Conservation (phyloP, 176 grass and related monocot species). For the Paspalum notatum region DNA sequence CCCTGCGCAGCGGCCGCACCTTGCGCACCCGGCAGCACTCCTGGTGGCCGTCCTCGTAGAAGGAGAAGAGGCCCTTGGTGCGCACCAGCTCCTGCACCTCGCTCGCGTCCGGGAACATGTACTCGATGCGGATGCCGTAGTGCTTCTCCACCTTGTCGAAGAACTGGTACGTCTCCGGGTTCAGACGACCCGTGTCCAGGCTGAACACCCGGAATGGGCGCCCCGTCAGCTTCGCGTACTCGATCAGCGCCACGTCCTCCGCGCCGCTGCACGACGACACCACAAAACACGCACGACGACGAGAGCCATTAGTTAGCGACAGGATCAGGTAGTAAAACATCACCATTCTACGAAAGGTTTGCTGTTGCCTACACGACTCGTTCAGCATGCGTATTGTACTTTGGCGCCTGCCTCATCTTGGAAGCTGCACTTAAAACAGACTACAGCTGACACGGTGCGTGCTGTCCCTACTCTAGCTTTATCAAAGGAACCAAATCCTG, state of each 20-base stretch:
- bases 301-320: neutral
- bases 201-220: slow-evolving; percentile 90
- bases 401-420: neutral
- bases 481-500: neutral
- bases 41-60: slow-evolving; percentile 97
- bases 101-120: slow-evolving; percentile 84
- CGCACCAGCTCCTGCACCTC: slow-evolving; percentile 88
- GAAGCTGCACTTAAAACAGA: neutral
- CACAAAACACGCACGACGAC: neutral
- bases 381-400: neutral
- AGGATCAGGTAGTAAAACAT: neutral
- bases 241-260: slow-evolving; percentile 94
- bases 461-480: neutral
- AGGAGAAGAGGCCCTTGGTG: slow-evolving; percentile 95
- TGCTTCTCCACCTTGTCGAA: slow-evolving; percentile 92
- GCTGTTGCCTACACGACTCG: neutral
- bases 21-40: slow-evolving; percentile 94
- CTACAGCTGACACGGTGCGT: neutral
- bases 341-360: neutral
- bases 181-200: slow-evolving; percentile 84
- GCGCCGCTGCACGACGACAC: slow-evolving; percentile 58
- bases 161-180: slow-evolving; percentile 87
- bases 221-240: slow-evolving; percentile 79
- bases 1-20: slow-evolving; percentile 77
- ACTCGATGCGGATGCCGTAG: slow-evolving; percentile 91